phyloP scores from a whole-genome alignment of 192 early-diverging fungal genomes.

The Rhizoclosmatium sp. region DNA sequence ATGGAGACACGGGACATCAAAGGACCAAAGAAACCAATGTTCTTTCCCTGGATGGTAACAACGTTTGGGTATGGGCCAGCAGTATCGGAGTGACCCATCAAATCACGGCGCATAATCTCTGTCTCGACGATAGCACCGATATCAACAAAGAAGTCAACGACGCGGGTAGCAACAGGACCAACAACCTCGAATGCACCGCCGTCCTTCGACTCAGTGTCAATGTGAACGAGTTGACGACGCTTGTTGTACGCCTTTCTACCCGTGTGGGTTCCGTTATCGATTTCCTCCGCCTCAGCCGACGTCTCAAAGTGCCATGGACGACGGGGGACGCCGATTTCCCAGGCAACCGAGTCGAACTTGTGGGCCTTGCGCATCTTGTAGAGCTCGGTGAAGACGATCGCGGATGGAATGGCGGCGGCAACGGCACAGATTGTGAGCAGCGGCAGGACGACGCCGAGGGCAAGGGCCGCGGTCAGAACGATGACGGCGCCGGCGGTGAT shows the following conservation, averaged over 20 bases:
- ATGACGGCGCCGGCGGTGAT: not conserved
- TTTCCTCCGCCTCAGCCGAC: not conserved
- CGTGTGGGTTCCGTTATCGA: not conserved
- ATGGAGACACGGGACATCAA: slow-evolving; percentile 22
- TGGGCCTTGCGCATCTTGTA: slow-evolving; percentile 25
- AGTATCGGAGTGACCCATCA: slow-evolving; percentile 22
- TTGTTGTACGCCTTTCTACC: not conserved
- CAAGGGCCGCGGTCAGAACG: slow-evolving; percentile 8
- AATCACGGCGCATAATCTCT: slow-evolving; percentile 34
- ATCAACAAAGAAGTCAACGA: slow-evolving; percentile 22
- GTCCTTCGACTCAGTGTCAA: not conserved
- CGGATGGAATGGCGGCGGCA: not conserved
- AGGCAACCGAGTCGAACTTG: slow-evolving; percentile 21
- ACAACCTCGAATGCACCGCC: not conserved
- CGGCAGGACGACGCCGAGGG: slow-evolving; percentile 20
- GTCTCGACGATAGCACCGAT: slow-evolving; percentile 31
- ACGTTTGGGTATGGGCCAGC: slow-evolving; percentile 5
- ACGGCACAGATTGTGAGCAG: not conserved
- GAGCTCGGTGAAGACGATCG: slow-evolving; percentile 19
- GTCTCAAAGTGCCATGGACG: slow-evolving; percentile 7
- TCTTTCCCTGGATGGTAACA: slow-evolving; percentile 19
- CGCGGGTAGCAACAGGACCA: not conserved
- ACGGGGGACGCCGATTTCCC: slow-evolving; percentile 15
- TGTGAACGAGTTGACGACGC: too few relatives aligned
- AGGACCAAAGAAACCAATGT: slow-evolving; percentile 17